phyloP scores from a whole-genome alignment of 1,139 yeast species.

The Hansenula lynferdii region DNA sequence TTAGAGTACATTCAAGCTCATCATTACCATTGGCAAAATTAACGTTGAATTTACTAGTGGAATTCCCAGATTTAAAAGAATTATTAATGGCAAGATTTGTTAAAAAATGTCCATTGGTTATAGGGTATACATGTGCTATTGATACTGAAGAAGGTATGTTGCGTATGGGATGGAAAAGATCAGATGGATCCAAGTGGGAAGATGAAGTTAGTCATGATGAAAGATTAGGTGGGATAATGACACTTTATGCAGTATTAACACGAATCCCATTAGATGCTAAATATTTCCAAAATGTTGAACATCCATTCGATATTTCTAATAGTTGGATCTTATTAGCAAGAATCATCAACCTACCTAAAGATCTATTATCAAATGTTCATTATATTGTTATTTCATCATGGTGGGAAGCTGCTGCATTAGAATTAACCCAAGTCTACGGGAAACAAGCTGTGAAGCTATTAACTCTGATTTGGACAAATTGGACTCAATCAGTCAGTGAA shows the following conservation, averaged over 20 bases:
- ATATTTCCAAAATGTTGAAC: slow-evolving; percentile 29
- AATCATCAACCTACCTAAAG: slow-evolving; percentile 49
- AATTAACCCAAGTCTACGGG: slow-evolving; percentile 56
- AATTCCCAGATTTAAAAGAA: slow-evolving; percentile 63
- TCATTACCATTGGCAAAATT: slow-evolving; percentile 78
- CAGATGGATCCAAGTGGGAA: slow-evolving; percentile 67
- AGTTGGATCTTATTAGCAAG: slow-evolving; percentile 76
- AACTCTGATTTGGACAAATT: slow-evolving; percentile 36
- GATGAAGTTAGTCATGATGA: slow-evolving; percentile 73
- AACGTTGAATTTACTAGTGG: slow-evolving; percentile 47
- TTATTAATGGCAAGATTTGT: slow-evolving; percentile 75
- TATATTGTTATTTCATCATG: slow-evolving; percentile 71
- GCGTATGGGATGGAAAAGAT: slow-evolving; percentile 85
- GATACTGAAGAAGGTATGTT: slow-evolving; percentile 80
- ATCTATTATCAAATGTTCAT: slow-evolving; percentile 59
- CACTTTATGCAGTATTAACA: slow-evolving; percentile 76
- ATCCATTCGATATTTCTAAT: slow-evolving; percentile 47
- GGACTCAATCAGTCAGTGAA: slow-evolving; percentile 47
- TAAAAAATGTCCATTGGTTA: slow-evolving; percentile 84
- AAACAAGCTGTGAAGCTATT: slow-evolving; percentile 66
- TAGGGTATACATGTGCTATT: slow-evolving; percentile 71
- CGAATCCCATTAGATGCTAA: slow-evolving; percentile 28
- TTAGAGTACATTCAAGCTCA: slow-evolving; percentile 70
- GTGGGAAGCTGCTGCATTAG: slow-evolving; percentile 83
- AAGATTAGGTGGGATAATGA: slow-evolving; percentile 78